These are phyloP conservation scores for Allium fistulosum DNA, from an alignment of 106 monocot genomes.

Conservation along the genomic window DNA sequence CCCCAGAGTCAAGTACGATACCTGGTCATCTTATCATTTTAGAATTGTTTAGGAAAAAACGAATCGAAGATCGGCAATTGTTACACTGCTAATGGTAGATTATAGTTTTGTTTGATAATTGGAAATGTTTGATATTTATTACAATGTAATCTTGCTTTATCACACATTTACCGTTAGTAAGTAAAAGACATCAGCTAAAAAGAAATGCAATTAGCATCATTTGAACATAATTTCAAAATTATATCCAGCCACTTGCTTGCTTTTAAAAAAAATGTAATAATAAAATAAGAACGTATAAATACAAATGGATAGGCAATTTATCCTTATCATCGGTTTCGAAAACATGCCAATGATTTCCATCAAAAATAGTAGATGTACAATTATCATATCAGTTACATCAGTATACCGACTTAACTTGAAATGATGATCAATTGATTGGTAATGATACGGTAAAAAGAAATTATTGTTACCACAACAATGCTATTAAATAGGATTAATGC, in stretches of 20 bases:
- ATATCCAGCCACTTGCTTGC: background rate
- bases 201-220: background rate
- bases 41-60: background rate
- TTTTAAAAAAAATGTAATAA: background rate
- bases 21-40: background rate
- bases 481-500: too few relatives aligned
- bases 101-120: background rate
- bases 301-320: too few relatives aligned
- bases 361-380: too few relatives aligned
- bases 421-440: too few relatives aligned
- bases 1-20: constrained; percentile 20
- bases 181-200: background rate
- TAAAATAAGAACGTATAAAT: background rate
- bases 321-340: too few relatives aligned
- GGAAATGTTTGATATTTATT: too few relatives aligned
- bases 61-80: background rate
- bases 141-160: too few relatives aligned
- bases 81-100: background rate
- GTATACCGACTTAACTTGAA: too few relatives aligned
- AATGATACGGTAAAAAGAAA: too few relatives aligned
- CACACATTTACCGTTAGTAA: background rate
- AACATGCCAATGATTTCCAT: too few relatives aligned
- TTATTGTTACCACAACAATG: too few relatives aligned
- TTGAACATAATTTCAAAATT: background rate
- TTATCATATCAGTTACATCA: too few relatives aligned